Conservation (phyloP, 129 eudicot genomes). For the Lonicera japonica region DNA sequence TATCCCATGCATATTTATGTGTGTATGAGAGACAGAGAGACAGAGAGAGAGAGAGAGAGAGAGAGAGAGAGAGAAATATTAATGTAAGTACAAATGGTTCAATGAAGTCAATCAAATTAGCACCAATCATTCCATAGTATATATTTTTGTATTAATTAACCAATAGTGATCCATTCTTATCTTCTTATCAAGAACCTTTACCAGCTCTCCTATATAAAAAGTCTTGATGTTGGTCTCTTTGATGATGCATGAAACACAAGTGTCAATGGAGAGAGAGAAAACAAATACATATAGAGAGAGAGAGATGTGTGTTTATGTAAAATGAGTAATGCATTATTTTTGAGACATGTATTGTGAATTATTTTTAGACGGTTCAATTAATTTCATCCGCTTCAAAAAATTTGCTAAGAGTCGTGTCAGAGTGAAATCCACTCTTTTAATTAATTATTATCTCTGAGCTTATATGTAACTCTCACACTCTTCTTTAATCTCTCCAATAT, state of each 20-base stretch:
- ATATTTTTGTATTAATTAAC: background rate
- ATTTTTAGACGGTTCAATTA: too few species aligned
- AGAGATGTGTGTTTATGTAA: slow-evolving; percentile 26
- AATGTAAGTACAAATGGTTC: background rate
- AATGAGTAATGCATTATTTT: too few species aligned
- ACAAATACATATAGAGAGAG: too few species aligned
- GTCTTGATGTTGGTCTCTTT: slow-evolving; percentile 26
- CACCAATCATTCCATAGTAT: slow-evolving; percentile 19
- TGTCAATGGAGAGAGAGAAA: slow-evolving; percentile 30
- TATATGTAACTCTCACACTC: too few species aligned
- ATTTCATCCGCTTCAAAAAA: too few species aligned
- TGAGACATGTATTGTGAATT: too few species aligned
- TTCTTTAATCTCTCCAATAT: too few species aligned
- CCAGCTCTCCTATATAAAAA: slow-evolving; percentile 33
- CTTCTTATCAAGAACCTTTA: slow-evolving; percentile 37
- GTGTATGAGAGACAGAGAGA: background rate
- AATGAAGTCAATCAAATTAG: slow-evolving; percentile 19
- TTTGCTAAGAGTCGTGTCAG: too few species aligned
- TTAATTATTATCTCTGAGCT: too few species aligned
- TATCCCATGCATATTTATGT: background rate
- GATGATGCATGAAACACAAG: slow-evolving; percentile 46
- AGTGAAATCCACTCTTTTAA: too few species aligned
- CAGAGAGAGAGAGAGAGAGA: background rate
- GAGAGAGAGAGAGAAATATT: background rate
- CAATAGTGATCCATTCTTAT: slow-evolving; percentile 24